phyloP scores from a whole-genome alignment of 768 basidiomycete species.

The Jaapia argillacea region DNA sequence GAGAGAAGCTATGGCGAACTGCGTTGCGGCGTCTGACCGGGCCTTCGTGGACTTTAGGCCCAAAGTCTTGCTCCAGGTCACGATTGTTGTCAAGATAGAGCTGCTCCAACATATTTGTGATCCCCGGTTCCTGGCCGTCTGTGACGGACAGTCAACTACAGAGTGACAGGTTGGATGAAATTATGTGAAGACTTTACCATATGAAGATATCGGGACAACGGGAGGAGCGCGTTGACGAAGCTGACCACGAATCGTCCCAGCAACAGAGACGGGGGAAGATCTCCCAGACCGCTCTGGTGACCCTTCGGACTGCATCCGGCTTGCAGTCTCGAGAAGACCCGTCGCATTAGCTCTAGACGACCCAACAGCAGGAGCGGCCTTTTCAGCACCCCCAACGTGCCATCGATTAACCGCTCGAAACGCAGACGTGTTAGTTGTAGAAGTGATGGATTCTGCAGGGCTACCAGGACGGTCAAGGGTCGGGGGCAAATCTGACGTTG shows the following conservation, averaged over 20 bases:
- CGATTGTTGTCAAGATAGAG: conserved; percentile 81
- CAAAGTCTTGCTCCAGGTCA: conserved; percentile 86
- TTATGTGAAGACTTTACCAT: conserved; percentile 40
- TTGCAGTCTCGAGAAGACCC: conserved; percentile 73
- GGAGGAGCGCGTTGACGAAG: conserved; percentile 40
- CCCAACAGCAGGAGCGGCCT: conserved; percentile 85
- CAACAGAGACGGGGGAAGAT: conserved; percentile 64
- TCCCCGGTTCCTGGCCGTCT: conserved; percentile 89
- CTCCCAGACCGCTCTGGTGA: conserved; percentile 69
- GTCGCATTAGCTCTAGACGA: conserved; percentile 77
- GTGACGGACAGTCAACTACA: conserved; percentile 3
- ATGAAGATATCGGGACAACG: conserved; percentile 54
- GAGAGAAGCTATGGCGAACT: conserved; percentile 53
- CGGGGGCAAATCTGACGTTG: conserved; percentile 19
- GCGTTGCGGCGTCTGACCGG: conserved; percentile 71
- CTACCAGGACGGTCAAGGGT: conserved; percentile 55
- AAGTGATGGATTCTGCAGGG: conserved; percentile 76
- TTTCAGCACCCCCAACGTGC: conserved; percentile 63
- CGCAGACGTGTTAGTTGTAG: conserved; percentile 55
- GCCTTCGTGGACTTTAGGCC: conserved; percentile 77
- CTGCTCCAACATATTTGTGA: conserved; percentile 82
- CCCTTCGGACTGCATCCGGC: conserved; percentile 52
- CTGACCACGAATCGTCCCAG: conserved; percentile 40
- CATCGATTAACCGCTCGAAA: conserved; percentile 49
- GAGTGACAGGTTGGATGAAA: background rate